phyloP scores from a whole-genome alignment of 805 yeast genomes.

The Candida ulmi region DNA sequence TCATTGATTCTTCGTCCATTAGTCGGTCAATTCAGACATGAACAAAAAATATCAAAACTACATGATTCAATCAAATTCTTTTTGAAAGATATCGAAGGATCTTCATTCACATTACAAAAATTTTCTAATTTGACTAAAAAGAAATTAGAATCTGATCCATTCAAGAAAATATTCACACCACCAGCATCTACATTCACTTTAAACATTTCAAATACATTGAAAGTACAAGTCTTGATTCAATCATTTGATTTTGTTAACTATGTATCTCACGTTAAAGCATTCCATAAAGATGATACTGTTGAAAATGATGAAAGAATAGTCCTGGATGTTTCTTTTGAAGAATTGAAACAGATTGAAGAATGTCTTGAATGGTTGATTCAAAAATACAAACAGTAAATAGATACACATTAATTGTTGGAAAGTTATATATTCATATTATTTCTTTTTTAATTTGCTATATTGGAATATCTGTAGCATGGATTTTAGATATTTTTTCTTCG shows the following conservation, averaged over 20 bases:
- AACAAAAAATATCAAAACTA: slow-evolving; percentile 29
- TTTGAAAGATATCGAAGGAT: slow-evolving; percentile 3
- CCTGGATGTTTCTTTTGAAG: slow-evolving; percentile 43
- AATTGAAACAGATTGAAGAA: slow-evolving; percentile 46
- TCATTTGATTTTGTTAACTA: slow-evolving; percentile 20
- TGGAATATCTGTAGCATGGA: neutral
- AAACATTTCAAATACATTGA: slow-evolving; percentile 7
- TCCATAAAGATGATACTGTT: slow-evolving; percentile 12
- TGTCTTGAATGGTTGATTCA: slow-evolving; percentile 50
- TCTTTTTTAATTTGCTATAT: too few species aligned
- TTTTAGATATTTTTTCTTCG: neutral
- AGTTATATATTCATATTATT: too few species aligned
- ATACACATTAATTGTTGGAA: neutral
- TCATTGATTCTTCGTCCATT: slow-evolving; percentile 49
- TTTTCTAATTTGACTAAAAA: slow-evolving; percentile 12
- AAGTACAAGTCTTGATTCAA: slow-evolving; percentile 10
- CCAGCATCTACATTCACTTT: slow-evolving; percentile 29
- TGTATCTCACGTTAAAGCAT: slow-evolving; percentile 11
- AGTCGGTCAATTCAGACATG: slow-evolving; percentile 55
- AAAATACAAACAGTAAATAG: slow-evolving; percentile 1
- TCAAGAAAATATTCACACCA: slow-evolving; percentile 14
- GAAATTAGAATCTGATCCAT: slow-evolving; percentile 11
- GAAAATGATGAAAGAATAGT: slow-evolving; percentile 30
- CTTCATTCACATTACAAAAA: slow-evolving; percentile 12
- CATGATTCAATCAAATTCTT: slow-evolving; percentile 11